Percentiles rank a stretch among this genome's conserved stretches.
Evolutionary conservation across 1,139 yeast genomes (phyloP).

Genomic region (Scheffersomyces insectosa): DNA sequence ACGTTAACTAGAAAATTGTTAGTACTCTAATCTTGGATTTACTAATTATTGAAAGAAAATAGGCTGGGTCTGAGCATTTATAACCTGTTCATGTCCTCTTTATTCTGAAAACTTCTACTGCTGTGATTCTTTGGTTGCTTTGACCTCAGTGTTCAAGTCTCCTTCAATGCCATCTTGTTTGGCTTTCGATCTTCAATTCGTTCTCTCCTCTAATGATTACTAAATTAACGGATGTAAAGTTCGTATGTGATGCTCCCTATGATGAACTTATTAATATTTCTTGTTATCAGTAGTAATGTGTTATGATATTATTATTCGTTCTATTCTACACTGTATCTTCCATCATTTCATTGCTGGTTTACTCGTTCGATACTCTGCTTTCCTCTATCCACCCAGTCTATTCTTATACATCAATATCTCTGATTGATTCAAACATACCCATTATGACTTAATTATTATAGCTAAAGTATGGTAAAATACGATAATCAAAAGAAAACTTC

Average conservation of each 20-base stretch:
- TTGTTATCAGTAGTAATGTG: no score
- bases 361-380: no score
- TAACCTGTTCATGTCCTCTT: neutral
- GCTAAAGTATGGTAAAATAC: constrained; percentile 16
- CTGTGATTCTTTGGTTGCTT: neutral
- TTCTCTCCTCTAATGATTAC: no score
- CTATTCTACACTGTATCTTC: no score
- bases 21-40: constrained; percentile 17
- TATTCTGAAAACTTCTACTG: neutral
- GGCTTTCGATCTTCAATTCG: neutral
- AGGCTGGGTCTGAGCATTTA: neutral
- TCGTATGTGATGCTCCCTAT: no score
- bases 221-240: no score
- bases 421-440: constrained; percentile 27
- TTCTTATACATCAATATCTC: no score
- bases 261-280: no score
- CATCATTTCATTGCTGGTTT: no score
- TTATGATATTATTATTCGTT: no score
- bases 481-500: constrained; percentile 11
- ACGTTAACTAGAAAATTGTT: constrained; percentile 77
- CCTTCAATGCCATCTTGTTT: neutral
- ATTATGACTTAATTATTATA: constrained; percentile 29
- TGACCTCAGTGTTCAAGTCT: neutral
- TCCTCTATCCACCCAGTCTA: no score
- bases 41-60: neutral